Evolutionary conservation across 202 grass and related monocot genomes (phyloP).

Genomic region (Schoenoplectus triqueter): DNA sequence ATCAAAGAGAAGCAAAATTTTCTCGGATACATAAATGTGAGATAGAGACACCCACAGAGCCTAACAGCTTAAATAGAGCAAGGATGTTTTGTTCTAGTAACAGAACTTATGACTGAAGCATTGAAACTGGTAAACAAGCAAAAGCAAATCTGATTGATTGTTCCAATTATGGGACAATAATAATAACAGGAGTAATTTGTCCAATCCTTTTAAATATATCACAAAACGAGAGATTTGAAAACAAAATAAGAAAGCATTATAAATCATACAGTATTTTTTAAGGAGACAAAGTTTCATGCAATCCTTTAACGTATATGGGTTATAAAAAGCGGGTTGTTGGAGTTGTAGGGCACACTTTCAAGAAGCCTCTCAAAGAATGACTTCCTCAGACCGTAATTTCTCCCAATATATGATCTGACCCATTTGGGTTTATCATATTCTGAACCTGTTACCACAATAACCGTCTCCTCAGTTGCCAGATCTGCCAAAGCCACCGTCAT

Average conservation of each 20-base stretch:
- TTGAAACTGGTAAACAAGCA: too few relatives aligned
- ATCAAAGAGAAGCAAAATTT: too few relatives aligned
- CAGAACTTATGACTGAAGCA: too few relatives aligned
- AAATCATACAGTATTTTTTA: neutral
- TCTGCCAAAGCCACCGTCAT: conserved; percentile 35
- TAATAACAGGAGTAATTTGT: neutral
- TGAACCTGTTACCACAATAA: conserved; percentile 40
- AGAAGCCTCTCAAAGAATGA: conserved; percentile 46
- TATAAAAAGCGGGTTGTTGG: conserved; percentile 19
- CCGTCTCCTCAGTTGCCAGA: conserved; percentile 32
- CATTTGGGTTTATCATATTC: neutral
- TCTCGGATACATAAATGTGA: too few relatives aligned
- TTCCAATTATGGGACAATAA: neutral
- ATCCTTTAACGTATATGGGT: conserved; percentile 20
- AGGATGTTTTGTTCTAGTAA: too few relatives aligned
- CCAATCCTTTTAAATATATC: neutral
- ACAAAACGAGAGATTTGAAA: neutral
- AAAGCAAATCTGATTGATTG: too few relatives aligned
- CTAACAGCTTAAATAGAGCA: too few relatives aligned
- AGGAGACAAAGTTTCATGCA: neutral
- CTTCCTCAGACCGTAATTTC: conserved; percentile 31
- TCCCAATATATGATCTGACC: conserved; percentile 43
- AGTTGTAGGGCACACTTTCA: conserved; percentile 23
- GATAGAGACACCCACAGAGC: too few relatives aligned
- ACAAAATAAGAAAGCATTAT: neutral